Evolutionary conservation across 1,284 basidiomycete species (phyloP).

Genomic region (Trichosporon coremiiforme): DNA sequence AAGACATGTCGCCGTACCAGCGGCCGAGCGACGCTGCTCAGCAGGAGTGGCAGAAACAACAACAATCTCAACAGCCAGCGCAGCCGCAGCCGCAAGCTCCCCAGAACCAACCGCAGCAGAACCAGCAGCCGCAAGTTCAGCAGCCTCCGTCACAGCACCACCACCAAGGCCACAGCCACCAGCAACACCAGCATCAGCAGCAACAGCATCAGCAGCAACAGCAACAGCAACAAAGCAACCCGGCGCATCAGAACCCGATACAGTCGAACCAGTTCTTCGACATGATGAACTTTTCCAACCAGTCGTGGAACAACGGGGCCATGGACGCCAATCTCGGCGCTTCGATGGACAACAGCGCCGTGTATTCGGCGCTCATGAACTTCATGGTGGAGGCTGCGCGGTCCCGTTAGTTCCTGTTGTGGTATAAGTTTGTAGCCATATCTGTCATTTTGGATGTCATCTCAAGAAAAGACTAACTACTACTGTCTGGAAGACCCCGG

Average conservation of each 20-base stretch:
- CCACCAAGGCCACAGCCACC: neutral
- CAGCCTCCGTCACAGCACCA: neutral
- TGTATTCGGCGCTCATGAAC: conserved; percentile 39
- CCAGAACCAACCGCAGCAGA: neutral
- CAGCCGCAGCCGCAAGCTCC: neutral
- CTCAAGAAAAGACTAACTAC: neutral
- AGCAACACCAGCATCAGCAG: neutral
- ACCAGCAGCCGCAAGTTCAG: neutral
- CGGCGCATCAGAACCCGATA: neutral
- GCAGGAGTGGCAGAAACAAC: neutral
- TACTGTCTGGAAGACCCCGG: neutral
- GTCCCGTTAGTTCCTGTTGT: conserved; percentile 16
- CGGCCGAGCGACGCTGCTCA: neutral
- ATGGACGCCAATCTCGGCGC: neutral
- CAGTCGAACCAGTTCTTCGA: conserved; percentile 1
- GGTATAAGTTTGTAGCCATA: neutral
- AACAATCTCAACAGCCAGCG: neutral
- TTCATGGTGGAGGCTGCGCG: conserved; percentile 38
- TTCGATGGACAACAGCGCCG: conserved; percentile 23
- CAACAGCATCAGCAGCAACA: neutral
- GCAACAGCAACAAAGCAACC: conserved; percentile 18
- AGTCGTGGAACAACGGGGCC: neutral
- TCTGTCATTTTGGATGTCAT: conserved; percentile 12
- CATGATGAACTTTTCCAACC: conserved; percentile 15
- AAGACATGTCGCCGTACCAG: conserved; percentile 4